These are phyloP conservation scores for Globisporangium perplexum DNA, from an alignment of 352 stramenopile genomes.

Conservation along the genomic window DNA sequence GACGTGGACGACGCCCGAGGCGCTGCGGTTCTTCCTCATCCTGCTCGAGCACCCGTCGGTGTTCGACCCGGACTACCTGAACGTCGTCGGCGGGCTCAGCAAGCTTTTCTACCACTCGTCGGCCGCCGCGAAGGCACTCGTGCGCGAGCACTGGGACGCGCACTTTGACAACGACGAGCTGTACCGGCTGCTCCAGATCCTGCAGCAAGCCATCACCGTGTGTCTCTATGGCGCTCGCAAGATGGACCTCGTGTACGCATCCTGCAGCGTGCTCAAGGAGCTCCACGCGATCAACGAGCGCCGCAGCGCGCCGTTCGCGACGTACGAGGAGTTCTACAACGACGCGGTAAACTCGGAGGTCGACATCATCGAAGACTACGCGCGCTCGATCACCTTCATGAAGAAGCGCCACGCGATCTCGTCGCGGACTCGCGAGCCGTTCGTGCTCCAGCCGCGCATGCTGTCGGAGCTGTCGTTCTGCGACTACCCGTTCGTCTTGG, in stretches of 20 bases:
- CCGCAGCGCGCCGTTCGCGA: constrained; percentile 38
- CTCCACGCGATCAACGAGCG: constrained; percentile 59
- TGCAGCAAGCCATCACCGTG: constrained; percentile 75
- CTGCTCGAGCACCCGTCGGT: constrained; percentile 70
- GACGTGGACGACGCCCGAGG: constrained; percentile 38
- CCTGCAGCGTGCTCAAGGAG: constrained; percentile 56
- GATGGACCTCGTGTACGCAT: constrained; percentile 72
- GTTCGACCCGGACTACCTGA: constrained; percentile 74
- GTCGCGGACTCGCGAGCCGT: constrained; percentile 11
- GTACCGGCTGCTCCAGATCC: constrained; percentile 56
- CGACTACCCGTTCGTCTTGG: constrained; percentile 74
- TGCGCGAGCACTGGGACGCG: constrained; percentile 47
- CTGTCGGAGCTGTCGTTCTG: constrained; percentile 80
- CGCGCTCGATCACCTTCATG: constrained; percentile 61
- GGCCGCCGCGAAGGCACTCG: constrained; percentile 35
- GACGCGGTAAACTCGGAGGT: constrained; percentile 78
- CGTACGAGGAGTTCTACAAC: constrained; percentile 78
- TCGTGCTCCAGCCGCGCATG: constrained; percentile 38
- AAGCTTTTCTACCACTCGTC: constrained; percentile 65
- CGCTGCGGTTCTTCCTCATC: constrained; percentile 63
- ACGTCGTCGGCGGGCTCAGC: constrained; percentile 60
- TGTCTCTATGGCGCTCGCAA: constrained; percentile 64
- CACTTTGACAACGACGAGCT: constrained; percentile 57
- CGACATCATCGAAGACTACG: constrained; percentile 76
- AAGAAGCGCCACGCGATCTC: constrained; percentile 42